Evolutionary conservation across 2,329 filamentous ascomycete genomes (phyloP).

Genomic region (Fusarium acutatum): DNA sequence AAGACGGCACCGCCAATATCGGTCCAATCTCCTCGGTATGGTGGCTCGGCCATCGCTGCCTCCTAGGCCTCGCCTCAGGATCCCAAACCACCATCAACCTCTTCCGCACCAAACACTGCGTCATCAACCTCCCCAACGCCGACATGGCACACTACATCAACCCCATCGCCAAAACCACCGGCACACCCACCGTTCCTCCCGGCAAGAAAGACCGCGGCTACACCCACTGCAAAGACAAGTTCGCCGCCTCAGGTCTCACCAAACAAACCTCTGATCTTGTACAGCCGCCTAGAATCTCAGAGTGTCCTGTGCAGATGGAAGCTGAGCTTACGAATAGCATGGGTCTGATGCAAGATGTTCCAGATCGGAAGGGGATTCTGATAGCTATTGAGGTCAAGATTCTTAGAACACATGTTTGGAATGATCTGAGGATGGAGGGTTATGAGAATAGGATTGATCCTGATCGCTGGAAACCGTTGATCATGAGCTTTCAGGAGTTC

Average conservation of each 20-base stretch:
- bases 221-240: neutral
- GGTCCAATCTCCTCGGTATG: neutral
- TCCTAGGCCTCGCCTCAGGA: neutral
- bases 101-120: neutral
- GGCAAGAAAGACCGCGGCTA: neutral
- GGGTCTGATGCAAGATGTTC: neutral
- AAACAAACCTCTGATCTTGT: fast-evolving
- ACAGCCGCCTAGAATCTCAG: neutral
- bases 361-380: fast-evolving
- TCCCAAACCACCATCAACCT: neutral
- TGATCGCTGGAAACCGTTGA: neutral
- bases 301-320: neutral
- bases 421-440: neutral
- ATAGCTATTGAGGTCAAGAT: neutral
- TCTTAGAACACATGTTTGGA: neutral
- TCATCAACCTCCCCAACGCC: neutral
- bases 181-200: neutral
- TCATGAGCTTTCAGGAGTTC: neutral
- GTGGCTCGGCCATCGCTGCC: neutral
- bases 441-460: neutral
- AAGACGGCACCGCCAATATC: neutral
- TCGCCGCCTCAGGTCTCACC: neutral
- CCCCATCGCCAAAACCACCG: neutral
- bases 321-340: neutral
- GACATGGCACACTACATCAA: neutral